Base-by-base conservation (phyloP, 306 rosid species). In the Cucurbita argyrosperma region DNA sequence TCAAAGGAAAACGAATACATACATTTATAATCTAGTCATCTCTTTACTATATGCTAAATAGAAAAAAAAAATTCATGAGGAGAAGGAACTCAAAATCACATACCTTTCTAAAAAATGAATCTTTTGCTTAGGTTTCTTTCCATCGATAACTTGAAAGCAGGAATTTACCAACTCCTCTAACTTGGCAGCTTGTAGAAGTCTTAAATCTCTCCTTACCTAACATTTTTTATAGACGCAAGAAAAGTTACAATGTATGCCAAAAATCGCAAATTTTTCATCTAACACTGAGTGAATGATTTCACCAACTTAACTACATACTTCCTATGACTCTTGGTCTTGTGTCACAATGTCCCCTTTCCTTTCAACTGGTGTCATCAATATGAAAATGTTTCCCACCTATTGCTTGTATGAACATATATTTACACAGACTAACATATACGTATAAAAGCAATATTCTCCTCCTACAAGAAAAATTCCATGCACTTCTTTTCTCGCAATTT, bases 181-280 rank as follows among this genome's bases (percentile, higher is more conserved):
- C 76, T 88, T 91, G 65, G 83, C 67, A 16, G 83, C 84, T 68
- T 79, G 85, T 45, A 94, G 68, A 77, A 89, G 91, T 74, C 81
- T 87, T 40, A 89, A 74, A 84, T 90, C 90, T 79, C 98, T 90
- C 79, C 86, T 88, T 58, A 90, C 94, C 98, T 94, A 74, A 37
- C 40, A 76, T 18, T 63, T 55, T 71, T 55, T 71, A 69, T 42
- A 75, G 45, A 60, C 2, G 11, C 70, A 45, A 77, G 58, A 50
- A 30, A 78, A 64, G 15, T 58, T 46, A 68, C 56, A 49, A 19
- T 14, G 18, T 7, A 69, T 47, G 58, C 5, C 12, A 69, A 47
- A 49, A 47, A 7, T 26, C 13, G 49, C 56, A 26, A 69, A 69
- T 26, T 46, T 18, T 13, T 16, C 45, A 62, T 38, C 51, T 8